phyloP scores from a whole-genome alignment of 345 rosid genomes.

The Ailanthus altissimus region DNA sequence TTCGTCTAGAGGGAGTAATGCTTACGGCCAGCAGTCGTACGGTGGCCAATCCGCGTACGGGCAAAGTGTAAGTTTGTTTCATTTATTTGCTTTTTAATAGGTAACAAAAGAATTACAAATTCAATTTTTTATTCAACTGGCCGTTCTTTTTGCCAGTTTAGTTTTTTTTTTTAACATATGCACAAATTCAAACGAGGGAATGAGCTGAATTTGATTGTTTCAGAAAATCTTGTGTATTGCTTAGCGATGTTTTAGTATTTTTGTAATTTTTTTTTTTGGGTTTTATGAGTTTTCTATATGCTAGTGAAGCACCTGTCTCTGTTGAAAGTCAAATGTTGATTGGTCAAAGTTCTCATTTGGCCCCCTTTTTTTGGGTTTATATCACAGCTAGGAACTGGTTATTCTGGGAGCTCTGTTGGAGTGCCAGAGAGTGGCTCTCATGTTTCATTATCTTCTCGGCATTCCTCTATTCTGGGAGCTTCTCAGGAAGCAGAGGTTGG shows the following conservation, averaged over 20 bases:
- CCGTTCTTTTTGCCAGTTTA: not conserved
- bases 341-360: not conserved
- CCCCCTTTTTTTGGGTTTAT: conserved; percentile 8
- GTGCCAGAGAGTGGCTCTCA: conserved; percentile 70
- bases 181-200: too few species aligned
- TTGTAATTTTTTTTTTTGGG: too few species aligned
- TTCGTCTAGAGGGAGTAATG: conserved; percentile 69
- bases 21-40: conserved; percentile 75
- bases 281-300: not conserved
- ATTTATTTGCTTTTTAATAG: not conserved
- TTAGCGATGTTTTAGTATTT: too few species aligned
- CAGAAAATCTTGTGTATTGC: too few species aligned
- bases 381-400: conserved; percentile 56
- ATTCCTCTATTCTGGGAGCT: conserved; percentile 54
- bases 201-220: too few species aligned
- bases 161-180: not conserved
- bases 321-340: not conserved
- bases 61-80: conserved; percentile 62
- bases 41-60: conserved; percentile 76
- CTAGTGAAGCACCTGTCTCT: not conserved
- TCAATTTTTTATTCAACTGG: not conserved
- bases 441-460: conserved; percentile 58
- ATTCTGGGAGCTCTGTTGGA: conserved; percentile 66
- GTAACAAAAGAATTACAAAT: not conserved
- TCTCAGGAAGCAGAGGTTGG: conserved; percentile 69